Evolutionary conservation across 805 yeast genomes (phyloP), one percentile per base, ranked within the genome.

Genomic region (Saturnispora halmiae): DNA sequence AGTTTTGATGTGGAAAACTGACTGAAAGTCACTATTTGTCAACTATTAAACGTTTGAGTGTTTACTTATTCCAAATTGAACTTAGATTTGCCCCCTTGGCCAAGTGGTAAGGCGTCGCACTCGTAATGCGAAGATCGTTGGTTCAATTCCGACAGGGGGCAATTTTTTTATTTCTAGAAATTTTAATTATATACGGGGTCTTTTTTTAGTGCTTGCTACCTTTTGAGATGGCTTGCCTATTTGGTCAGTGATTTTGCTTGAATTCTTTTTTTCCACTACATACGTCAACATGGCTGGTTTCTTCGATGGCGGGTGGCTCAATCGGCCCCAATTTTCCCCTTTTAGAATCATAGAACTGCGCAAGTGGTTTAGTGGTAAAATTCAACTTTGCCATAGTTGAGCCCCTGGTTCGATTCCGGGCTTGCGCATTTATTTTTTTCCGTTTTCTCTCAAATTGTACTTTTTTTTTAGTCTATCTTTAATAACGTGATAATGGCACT

Each of bases 41-140:
- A n/a, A n/a, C n/a, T n/a, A n/a, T n/a, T n/a, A n/a, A n/a, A n/a
- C n/a, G n/a, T n/a, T n/a, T n/a, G n/a, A n/a, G n/a, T n/a, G n/a
- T n/a, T n/a, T n/a, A n/a, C 13, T 28, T 6, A n/a, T 6, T 9
- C 6, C 15, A 9, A 28, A 28, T 5, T 11, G 19, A 4, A 6
- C 10, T 14, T 13, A 30, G 33, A 30, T 30, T 14, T 48, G 67
- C 67, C 66, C 51, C 54, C 56, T 61, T 63, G 66, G 67, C 67
- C 66, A 61, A 63, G 67, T 61, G 67, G 67, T 63, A 63, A 61
- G 66, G 67, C 67, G 64, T 59, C 64, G 62, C 67, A 63, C 67
- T 63, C 66, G 67, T 63, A 63, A 63, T 63, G 67, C 62, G 64
- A 60, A 58, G 67, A 61, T 61, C 67, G 60, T 55, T 56, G 66